These are phyloP conservation scores for Fusarium mangiferae DNA, from an alignment of 2,329 filamentous ascomycete species.

Conservation along the genomic window DNA sequence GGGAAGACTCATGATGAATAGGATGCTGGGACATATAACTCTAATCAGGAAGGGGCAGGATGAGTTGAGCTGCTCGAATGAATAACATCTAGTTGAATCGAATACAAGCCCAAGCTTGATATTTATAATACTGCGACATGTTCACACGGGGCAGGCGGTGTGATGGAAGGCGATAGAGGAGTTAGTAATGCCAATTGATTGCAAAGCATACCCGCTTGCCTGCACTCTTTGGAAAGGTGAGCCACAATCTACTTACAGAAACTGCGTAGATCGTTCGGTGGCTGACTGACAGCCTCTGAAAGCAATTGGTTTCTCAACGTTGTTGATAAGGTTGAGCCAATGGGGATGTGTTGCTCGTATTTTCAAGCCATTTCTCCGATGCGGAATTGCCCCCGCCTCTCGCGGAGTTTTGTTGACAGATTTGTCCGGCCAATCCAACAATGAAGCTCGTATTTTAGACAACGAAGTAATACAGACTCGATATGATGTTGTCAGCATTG, in stretches of 20 bases:
- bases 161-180: background rate
- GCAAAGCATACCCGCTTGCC: background rate
- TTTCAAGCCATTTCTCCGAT: background rate
- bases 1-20: background rate
- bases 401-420: background rate
- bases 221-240: background rate
- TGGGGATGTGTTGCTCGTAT: background rate
- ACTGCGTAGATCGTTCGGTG: no score
- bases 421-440: background rate
- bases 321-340: background rate
- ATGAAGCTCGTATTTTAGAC: background rate
- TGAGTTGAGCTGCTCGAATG: background rate
- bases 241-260: background rate
- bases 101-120: no score
- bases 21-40: background rate
- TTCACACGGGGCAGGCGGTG: background rate
- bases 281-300: background rate
- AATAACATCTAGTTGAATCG: fast-evolving
- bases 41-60: background rate
- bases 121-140: background rate
- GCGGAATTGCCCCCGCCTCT: no score
- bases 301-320: fast-evolving
- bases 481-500: fast-evolving
- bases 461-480: fast-evolving
- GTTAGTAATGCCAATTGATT: background rate